Evolutionary conservation across 2,329 filamentous ascomycete species (phyloP).

Genomic region (Cladosporium sp.): DNA sequence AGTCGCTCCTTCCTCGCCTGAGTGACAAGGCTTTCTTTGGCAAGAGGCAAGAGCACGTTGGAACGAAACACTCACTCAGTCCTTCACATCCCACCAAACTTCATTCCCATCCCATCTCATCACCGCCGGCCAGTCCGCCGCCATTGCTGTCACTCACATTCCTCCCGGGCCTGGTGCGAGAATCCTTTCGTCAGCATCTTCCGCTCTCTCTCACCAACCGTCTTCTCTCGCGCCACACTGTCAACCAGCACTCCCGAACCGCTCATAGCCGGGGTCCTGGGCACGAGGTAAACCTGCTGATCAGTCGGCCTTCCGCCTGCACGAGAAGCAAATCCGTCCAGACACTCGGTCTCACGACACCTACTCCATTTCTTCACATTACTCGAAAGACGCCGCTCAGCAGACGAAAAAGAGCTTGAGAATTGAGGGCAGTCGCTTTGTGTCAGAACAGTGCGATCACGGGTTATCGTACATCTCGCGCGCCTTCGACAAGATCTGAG

Average conservation of each 20-base stretch:
- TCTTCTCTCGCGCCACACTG: background rate
- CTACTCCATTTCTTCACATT: background rate
- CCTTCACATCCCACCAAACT: background rate
- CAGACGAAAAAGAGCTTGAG: background rate
- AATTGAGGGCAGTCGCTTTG: background rate
- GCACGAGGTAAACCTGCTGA: background rate
- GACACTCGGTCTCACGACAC: background rate
- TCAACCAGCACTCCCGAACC: background rate
- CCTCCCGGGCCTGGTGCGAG: background rate
- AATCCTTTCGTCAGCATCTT: background rate
- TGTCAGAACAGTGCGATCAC: background rate
- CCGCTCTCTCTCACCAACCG: background rate
- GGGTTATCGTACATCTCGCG: background rate
- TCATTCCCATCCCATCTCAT: background rate
- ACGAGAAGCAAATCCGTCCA: background rate
- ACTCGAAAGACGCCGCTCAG: background rate
- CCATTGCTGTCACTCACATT: background rate
- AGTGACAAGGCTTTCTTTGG: background rate
- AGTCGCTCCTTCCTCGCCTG: constrained; percentile 2
- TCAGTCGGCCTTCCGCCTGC: background rate
- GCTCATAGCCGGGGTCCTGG: background rate
- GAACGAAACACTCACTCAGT: background rate
- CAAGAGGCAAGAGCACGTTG: background rate
- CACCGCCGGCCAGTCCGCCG: background rate
- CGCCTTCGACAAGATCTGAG: background rate